Evolutionary conservation across 768 basidiomycete genomes (phyloP).

Genomic region (Pisolithus marmoratus): DNA sequence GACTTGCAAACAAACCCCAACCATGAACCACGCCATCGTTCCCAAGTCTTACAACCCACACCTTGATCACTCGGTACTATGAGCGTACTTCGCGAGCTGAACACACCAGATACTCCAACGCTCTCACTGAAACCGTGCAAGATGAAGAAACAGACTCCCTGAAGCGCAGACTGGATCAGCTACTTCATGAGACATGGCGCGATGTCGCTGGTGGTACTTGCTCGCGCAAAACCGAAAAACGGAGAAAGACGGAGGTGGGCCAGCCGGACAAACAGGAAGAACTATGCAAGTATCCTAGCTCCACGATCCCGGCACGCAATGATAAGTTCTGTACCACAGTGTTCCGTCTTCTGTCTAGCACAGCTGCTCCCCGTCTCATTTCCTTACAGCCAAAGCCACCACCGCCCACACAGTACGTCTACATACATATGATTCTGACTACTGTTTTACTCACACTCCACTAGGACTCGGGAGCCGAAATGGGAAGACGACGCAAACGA

Average conservation of each 20-base stretch:
- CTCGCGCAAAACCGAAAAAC: slow-evolving; percentile 1
- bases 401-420: slow-evolving; percentile 34
- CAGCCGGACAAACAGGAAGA: background rate
- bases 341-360: slow-evolving; percentile 45
- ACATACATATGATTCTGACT: background rate
- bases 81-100: slow-evolving; percentile 34
- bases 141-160: slow-evolving; percentile 10
- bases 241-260: slow-evolving; percentile 2
- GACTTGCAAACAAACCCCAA: slow-evolving; percentile 19
- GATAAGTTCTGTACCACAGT: slow-evolving; percentile 21
- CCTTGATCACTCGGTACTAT: slow-evolving; percentile 27
- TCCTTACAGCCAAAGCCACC: slow-evolving; percentile 40
- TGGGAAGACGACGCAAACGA: slow-evolving; percentile 41
- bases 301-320: background rate
- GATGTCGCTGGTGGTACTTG: slow-evolving; percentile 4
- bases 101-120: slow-evolving; percentile 10
- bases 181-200: slow-evolving; percentile 19
- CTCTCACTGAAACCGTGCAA: background rate
- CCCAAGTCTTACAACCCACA: slow-evolving; percentile 47
- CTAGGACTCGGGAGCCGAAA: slow-evolving; percentile 45
- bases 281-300: background rate
- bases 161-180: slow-evolving; percentile 16
- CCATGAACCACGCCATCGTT: slow-evolving; percentile 16
- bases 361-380: slow-evolving; percentile 28
- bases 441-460: background rate